Evolutionary conservation across 2,329 filamentous ascomycete species (phyloP), one percentile per base, ranked within the genome.

Genomic region (Stagonosporopsis cucurbitacearum): DNA sequence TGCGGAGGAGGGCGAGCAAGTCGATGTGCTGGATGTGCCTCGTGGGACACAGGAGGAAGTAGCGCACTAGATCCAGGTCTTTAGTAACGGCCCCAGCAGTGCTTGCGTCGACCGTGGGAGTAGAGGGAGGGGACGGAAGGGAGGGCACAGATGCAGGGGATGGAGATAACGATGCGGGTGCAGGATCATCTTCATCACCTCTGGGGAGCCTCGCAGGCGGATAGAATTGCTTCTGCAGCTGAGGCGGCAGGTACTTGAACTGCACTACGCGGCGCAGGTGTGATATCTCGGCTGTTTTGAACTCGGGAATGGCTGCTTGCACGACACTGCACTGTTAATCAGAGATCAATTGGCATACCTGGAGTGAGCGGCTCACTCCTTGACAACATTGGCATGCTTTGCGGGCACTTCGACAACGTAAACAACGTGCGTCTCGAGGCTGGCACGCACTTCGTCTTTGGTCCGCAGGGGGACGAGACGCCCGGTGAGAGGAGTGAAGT

Each of bases 231-330:
- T 67, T 68, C 64, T 71, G 71, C 58, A 90, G 80, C 64, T 88
- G 86, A 23, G 81, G 78, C 9, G 89, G 88, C 8, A 93, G 80
- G 67, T 89, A 88, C 49, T 80, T 79, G 42, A 84, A 84, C 74
- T 92, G 92, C 55, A 88, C 89, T 72, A 91, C 91, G 72, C 90
- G 85, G 60, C 90, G 88, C 52, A 94, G 81, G 77, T 94, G 80
- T 55, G 79, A 78, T 44, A 81, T 72, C 64, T 81, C 77, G 46
- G 77, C 67, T 9, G 73, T 65, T 58, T 78, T 78, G 60, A 78
- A 75, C 56, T 75, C 73, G 33, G 77, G 75, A 40, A 81, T 67
- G 36, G 76, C 74, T 51, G 75, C 73, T 69, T 80, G 79, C 68
- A 82, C 74, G 57, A 77, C 70, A 69, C 78, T 81, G 70, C n/a